Evolutionary conservation across 257 asterid genomes (phyloP).

Genomic region (Solanum habrochaites): DNA sequence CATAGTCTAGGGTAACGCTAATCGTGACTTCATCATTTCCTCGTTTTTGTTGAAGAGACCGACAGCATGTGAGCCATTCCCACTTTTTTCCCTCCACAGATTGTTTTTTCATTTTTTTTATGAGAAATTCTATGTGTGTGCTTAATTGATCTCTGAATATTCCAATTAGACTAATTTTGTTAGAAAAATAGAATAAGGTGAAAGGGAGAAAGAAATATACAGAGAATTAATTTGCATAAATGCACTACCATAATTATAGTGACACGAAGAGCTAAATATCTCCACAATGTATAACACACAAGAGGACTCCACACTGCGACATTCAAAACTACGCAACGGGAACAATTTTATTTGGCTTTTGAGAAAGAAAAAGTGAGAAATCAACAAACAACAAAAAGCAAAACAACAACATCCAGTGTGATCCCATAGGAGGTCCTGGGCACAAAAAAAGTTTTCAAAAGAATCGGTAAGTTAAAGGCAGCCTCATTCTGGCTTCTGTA

Average conservation of each 20-base stretch:
- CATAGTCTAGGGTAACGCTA: neutral
- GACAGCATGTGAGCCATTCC: neutral
- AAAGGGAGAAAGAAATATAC: neutral
- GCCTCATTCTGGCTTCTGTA: neutral
- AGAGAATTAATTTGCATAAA: neutral
- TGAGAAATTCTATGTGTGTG: neutral
- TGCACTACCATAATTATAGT: neutral
- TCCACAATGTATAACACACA: neutral
- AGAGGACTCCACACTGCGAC: neutral
- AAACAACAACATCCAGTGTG: neutral
- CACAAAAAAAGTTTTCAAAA: neutral
- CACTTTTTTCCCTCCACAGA: neutral
- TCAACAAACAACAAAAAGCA: neutral
- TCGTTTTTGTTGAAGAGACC: neutral
- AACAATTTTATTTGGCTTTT: neutral
- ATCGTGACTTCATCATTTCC: neutral
- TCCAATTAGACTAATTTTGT: neutral
- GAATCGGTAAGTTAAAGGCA: neutral
- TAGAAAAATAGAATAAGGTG: neutral
- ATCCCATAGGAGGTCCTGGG: neutral
- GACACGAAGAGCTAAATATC: neutral
- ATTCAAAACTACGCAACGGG: neutral
- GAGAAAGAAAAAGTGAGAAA: neutral
- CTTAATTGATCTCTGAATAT: neutral
- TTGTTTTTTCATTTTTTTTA: neutral